These are phyloP conservation scores for Rhizopogon sp. DNA, from an alignment of 768 basidiomycete species.

Conservation along the genomic window DNA sequence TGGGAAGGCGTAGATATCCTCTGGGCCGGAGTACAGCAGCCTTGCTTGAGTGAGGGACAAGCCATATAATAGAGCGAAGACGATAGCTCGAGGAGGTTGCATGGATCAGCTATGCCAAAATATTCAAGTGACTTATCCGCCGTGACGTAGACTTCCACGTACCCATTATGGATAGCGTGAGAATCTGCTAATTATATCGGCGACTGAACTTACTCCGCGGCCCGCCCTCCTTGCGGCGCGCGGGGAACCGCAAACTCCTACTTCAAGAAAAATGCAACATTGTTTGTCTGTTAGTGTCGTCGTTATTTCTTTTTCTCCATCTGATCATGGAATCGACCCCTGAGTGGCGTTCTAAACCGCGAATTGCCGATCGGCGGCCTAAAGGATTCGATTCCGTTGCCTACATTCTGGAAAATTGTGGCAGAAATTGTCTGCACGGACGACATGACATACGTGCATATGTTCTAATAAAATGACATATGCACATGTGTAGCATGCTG, in stretches of 20 bases:
- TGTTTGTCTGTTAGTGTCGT: conserved; percentile 1
- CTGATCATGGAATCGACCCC: background rate
- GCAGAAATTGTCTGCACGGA: background rate
- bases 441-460: background rate
- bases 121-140: background rate
- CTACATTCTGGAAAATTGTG: background rate
- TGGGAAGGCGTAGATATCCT: conserved; percentile 77
- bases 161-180: conserved; percentile 8
- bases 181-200: conserved; percentile 25
- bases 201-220: conserved; percentile 31
- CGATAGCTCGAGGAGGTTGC: conserved; percentile 4
- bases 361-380: conserved; percentile 25
- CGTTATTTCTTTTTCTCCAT: conserved; percentile 2
- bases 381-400: conserved; percentile 1
- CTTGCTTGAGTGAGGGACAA: conserved; percentile 17
- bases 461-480: background rate
- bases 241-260: background rate
- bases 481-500: background rate
- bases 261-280: background rate
- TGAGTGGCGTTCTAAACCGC: conserved; percentile 20
- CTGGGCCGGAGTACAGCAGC: conserved; percentile 67
- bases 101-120: conserved; percentile 12
- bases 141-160: background rate
- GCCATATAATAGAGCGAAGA: conserved; percentile 16
- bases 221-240: conserved; percentile 5